Evolutionary conservation across 2,329 filamentous ascomycete species (phyloP).

Genomic region (Sarocladium strictum): DNA sequence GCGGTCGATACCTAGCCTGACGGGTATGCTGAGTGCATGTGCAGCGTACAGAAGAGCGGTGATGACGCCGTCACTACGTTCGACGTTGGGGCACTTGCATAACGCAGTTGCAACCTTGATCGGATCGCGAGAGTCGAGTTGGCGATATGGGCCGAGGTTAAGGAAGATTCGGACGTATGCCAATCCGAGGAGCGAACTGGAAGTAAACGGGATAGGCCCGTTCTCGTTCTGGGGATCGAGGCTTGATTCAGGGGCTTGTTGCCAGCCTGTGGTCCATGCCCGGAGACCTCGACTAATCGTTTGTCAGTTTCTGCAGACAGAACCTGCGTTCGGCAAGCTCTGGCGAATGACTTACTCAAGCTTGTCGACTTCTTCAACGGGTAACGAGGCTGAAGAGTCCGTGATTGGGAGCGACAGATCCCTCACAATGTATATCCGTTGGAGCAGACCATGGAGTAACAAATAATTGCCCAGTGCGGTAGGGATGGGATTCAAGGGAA

Average conservation of each 20-base stretch:
- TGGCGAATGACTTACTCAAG: conserved; percentile 26
- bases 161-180: conserved; percentile 41
- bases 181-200: conserved; percentile 37
- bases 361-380: conserved; percentile 28
- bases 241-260: conserved; percentile 31
- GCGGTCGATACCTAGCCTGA: conserved; percentile 46
- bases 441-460: conserved; percentile 29
- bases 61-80: conserved; percentile 40
- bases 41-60: conserved; percentile 46
- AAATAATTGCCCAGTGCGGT: conserved; percentile 32
- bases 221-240: conserved; percentile 34
- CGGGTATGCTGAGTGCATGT: conserved; percentile 49
- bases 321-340: background rate
- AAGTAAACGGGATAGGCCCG: conserved; percentile 36
- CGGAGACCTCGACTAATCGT: conserved; percentile 25
- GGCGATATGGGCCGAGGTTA: conserved; percentile 35
- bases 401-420: conserved; percentile 29
- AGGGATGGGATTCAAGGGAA: conserved; percentile 26
- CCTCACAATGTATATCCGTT: conserved; percentile 31
- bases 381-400: conserved; percentile 24
- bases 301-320: background rate
- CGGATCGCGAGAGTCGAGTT: conserved; percentile 37
- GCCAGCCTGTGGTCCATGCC: conserved; percentile 32
- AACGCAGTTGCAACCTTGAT: conserved; percentile 33
- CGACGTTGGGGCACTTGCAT: conserved; percentile 30